Conservation (phyloP, 352 stramenopile genomes). For the Lagenidium sp. region DNA sequence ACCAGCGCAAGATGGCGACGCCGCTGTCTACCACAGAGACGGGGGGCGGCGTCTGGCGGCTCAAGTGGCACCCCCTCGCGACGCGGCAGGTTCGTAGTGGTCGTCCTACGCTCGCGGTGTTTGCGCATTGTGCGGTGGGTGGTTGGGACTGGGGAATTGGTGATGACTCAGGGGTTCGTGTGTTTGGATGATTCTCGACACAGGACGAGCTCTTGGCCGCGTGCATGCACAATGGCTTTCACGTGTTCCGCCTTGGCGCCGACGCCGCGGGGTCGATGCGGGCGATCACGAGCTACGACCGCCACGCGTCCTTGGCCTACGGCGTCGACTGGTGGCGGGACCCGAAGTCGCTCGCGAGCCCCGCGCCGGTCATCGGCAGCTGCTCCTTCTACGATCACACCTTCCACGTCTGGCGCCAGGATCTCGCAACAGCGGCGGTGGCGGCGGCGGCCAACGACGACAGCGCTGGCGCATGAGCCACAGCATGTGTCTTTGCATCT, state of each 20-base stretch:
- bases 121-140: neutral
- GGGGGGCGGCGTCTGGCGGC: conserved; percentile 69
- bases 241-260: conserved; percentile 30
- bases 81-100: conserved; percentile 27
- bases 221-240: conserved; percentile 86
- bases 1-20: conserved; percentile 47
- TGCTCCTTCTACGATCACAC: conserved; percentile 77
- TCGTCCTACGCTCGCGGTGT: neutral
- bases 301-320: conserved; percentile 74
- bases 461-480: no score
- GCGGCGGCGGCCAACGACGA: no score
- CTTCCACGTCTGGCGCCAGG: conserved; percentile 80
- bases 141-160: conserved; percentile 1
- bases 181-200: neutral
- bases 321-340: conserved; percentile 77
- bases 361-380: conserved; percentile 45
- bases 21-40: conserved; percentile 35
- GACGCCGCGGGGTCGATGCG: conserved; percentile 9
- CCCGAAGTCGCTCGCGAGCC: conserved; percentile 19
- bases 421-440: no score
- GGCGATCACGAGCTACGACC: conserved; percentile 29
- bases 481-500: no score
- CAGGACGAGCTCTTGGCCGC: conserved; percentile 66
- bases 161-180: neutral
- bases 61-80: conserved; percentile 70